phyloP scores from a whole-genome alignment of 352 stramenopile species.

The Pythium utonaiense region DNA sequence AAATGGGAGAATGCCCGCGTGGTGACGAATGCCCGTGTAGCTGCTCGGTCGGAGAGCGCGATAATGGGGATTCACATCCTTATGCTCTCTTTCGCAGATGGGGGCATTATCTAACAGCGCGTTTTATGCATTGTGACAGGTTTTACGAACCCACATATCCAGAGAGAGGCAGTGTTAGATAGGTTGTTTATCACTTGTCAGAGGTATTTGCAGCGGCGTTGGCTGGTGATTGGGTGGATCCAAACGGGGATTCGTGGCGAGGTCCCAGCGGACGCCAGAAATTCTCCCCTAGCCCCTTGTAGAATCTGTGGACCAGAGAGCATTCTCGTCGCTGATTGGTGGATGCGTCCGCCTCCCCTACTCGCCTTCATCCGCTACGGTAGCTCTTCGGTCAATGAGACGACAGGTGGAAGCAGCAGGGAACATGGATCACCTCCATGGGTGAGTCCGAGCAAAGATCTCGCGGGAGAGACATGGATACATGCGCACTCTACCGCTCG shows the following conservation, averaged over 20 bases:
- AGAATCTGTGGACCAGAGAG: constrained; percentile 14
- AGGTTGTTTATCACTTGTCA: background rate
- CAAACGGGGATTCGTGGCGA: constrained; percentile 11
- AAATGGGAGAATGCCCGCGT: constrained; percentile 17
- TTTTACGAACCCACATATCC: too few species aligned
- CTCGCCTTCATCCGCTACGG: background rate
- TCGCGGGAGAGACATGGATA: background rate
- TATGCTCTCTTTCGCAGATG: background rate
- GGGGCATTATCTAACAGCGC: background rate
- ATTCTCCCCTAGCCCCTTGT: constrained; percentile 34
- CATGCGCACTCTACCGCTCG: background rate
- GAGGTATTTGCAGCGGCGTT: background rate
- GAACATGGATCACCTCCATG: background rate
- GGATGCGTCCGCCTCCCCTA: constrained; percentile 2
- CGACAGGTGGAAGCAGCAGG: background rate
- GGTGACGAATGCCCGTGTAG: background rate
- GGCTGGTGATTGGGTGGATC: constrained; percentile 5
- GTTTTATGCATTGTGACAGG: background rate
- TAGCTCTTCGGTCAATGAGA: background rate
- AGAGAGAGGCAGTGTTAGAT: too few species aligned
- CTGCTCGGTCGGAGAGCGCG: background rate
- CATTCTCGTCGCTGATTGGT: constrained; percentile 7
- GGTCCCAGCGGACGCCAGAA: constrained; percentile 22
- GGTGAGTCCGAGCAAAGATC: background rate
- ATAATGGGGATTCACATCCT: background rate